Conservation (phyloP, 441 rosid species). For the Corymbia citriodora region DNA sequence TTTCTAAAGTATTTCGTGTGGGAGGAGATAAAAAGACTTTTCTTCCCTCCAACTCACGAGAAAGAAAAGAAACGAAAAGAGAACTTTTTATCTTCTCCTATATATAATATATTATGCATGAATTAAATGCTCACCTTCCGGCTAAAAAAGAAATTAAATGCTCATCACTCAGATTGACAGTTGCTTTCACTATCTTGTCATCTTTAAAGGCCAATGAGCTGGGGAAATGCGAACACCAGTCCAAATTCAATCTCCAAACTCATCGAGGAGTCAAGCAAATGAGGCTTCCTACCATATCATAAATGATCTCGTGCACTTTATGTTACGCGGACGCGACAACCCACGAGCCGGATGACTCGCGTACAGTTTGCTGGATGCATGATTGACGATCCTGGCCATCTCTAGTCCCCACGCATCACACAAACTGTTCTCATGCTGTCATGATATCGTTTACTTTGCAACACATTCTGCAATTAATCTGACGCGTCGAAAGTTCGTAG, state of each 20-base stretch:
- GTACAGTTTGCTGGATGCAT: neutral
- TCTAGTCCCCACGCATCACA: neutral
- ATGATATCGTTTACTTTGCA: neutral
- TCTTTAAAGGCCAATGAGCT: neutral
- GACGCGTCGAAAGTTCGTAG: neutral
- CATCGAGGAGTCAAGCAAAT: neutral
- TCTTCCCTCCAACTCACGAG: neutral
- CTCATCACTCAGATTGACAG: neutral
- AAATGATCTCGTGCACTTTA: neutral
- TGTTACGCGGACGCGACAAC: neutral
- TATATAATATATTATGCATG: neutral
- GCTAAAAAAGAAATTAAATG: neutral
- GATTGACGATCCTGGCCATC: neutral
- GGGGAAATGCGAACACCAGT: neutral
- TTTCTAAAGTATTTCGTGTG: neutral
- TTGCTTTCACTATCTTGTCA: neutral
- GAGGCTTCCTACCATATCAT: neutral
- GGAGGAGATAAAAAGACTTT: neutral
- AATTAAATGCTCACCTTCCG: neutral
- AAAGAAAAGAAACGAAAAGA: neutral
- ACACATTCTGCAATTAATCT: neutral
- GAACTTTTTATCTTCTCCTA: neutral
- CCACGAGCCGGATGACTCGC: neutral
- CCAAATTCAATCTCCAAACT: neutral
- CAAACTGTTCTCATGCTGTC: neutral